A percentile compares a stretch with the other conserved stretches of the same genome.
phyloP scores from a whole-genome alignment of 202 grass and related monocot genomes.

The Digitaria exilis region DNA sequence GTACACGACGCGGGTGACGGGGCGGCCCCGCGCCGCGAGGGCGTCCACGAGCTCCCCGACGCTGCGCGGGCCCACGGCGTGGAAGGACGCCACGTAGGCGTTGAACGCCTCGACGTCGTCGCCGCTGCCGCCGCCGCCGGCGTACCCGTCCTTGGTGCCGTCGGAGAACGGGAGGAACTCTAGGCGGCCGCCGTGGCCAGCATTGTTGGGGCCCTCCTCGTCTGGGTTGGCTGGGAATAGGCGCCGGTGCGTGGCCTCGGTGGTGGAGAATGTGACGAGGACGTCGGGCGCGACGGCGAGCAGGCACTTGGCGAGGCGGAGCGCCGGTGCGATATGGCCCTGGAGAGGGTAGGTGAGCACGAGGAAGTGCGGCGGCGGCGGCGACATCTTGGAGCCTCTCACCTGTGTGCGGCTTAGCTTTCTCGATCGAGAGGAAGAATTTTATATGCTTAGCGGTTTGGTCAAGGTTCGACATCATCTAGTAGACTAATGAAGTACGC shows the following conservation, averaged over 20 bases:
- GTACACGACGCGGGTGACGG: constrained; percentile 62
- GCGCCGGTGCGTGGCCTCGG: constrained; percentile 48
- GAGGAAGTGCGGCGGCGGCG: constrained; percentile 70
- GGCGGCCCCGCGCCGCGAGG: constrained; percentile 25
- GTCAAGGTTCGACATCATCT: not conserved
- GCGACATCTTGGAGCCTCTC: not conserved
- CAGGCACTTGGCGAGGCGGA: constrained; percentile 57
- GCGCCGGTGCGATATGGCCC: constrained; percentile 74
- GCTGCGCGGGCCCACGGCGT: constrained; percentile 28
- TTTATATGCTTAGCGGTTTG: not conserved
- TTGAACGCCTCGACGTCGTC: not conserved
- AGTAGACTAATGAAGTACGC: too few species aligned
- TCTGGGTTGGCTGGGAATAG: constrained; percentile 44
- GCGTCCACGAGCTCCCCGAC: constrained; percentile 39
- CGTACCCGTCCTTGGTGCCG: constrained; percentile 38
- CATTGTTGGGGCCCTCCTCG: not conserved
- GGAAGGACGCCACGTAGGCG: constrained; percentile 48
- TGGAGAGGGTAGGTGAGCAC: constrained; percentile 70
- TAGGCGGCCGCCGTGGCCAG: constrained; percentile 17
- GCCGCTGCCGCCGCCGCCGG: too few species aligned
- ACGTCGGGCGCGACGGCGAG: constrained; percentile 33
- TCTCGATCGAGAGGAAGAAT: not conserved
- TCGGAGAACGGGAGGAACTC: constrained; percentile 60
- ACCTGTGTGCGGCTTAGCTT: not conserved
- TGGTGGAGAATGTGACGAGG: constrained; percentile 67